Percentiles rank a stretch among this genome's conserved stretches.
Evolutionary conservation across 805 yeast genomes (phyloP).

Genomic region (Clavispora asparagi): DNA sequence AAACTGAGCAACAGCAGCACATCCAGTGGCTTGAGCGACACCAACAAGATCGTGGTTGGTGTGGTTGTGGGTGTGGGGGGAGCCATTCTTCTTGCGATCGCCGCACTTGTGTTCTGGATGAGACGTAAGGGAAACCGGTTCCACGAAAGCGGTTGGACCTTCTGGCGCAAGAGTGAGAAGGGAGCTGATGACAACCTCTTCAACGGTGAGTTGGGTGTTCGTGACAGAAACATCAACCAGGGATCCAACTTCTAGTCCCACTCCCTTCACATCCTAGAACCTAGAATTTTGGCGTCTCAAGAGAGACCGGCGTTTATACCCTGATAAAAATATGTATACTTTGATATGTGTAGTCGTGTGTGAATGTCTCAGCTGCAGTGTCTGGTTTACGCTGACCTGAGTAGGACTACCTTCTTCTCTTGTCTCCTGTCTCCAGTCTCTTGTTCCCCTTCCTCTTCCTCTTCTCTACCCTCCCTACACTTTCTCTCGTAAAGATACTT

Average conservation of each 20-base stretch:
- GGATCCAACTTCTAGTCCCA: conserved; percentile 36
- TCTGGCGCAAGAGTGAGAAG: conserved; percentile 44
- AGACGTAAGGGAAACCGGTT: conserved; percentile 29
- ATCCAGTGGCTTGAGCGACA: conserved; percentile 34
- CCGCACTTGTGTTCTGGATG: conserved; percentile 29
- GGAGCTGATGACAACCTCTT: conserved; percentile 36
- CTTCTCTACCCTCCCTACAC: background rate
- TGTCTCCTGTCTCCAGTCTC: background rate
- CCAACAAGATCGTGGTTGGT: conserved; percentile 42
- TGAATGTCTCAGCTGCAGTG: too few relatives aligned
- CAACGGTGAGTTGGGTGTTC: conserved; percentile 43
- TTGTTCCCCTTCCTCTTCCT: background rate
- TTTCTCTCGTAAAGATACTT: conserved; percentile 7
- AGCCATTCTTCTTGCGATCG: conserved; percentile 31
- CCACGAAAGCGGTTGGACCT: conserved; percentile 35
- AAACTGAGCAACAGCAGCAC: conserved; percentile 7
- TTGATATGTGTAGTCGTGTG: too few relatives aligned
- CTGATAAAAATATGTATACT: too few relatives aligned
- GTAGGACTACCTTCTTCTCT: too few relatives aligned
- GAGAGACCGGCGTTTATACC: too few relatives aligned
- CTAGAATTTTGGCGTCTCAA: too few relatives aligned
- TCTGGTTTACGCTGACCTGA: too few relatives aligned
- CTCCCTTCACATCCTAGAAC: background rate
- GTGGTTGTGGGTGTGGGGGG: conserved; percentile 47
- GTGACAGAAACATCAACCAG: conserved; percentile 43